These are phyloP conservation scores for Verticillium alfalfae DNA, from an alignment of 2,329 filamentous ascomycete species.

Conservation along the genomic window DNA sequence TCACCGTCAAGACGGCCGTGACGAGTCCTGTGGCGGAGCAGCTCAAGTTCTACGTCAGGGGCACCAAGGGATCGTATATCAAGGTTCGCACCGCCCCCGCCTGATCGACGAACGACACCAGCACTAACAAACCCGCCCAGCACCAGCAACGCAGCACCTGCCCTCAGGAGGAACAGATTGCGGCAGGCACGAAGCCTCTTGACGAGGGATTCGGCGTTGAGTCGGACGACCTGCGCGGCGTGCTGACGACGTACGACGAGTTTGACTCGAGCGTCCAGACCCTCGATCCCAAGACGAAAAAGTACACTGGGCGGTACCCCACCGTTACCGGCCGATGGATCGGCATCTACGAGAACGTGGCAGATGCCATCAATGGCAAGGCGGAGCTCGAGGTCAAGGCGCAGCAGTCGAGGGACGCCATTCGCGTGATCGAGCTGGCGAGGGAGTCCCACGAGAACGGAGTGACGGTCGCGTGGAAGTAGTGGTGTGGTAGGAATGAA, in stretches of 20 bases:
- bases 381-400: slow-evolving; percentile 31
- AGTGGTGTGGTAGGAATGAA: not conserved
- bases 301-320: slow-evolving; percentile 29
- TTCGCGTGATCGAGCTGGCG: slow-evolving; percentile 34
- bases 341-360: slow-evolving; percentile 33
- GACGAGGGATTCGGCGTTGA: slow-evolving; percentile 27
- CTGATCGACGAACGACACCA: not conserved
- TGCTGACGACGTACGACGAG: slow-evolving; percentile 28
- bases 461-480: slow-evolving; percentile 19
- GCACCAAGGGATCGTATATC: slow-evolving; percentile 47
- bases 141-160: slow-evolving; percentile 20
- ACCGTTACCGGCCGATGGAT: slow-evolving; percentile 31
- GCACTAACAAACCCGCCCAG: slow-evolving; percentile 1
- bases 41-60: slow-evolving; percentile 56
- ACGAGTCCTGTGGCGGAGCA: slow-evolving; percentile 55
- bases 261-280: slow-evolving; percentile 24
- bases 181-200: slow-evolving; percentile 16
- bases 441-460: slow-evolving; percentile 29
- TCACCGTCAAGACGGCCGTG: slow-evolving; percentile 55
- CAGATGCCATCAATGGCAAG: slow-evolving; percentile 29
- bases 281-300: slow-evolving; percentile 20
- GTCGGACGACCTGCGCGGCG: slow-evolving; percentile 17
- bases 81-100: slow-evolving; percentile 21
- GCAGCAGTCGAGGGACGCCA: slow-evolving; percentile 27
- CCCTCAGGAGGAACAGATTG: slow-evolving; percentile 27